Evolutionary conservation across 192 early-diverging fungal genomes (phyloP), one percentile per base, ranked within the genome.

Genomic region (Rhizophagus clarus): DNA sequence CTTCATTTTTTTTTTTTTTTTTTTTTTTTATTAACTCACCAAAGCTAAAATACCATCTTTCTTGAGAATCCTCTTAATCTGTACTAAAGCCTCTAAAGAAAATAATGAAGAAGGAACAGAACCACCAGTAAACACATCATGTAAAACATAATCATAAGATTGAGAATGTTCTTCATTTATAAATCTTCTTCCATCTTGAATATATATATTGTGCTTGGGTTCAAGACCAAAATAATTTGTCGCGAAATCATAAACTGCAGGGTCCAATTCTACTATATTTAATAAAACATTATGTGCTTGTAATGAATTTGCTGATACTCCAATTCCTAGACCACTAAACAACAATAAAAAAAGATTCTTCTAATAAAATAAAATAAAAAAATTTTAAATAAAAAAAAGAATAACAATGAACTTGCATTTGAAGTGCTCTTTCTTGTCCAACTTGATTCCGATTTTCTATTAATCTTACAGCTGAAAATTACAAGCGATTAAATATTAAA

Each of bases 71-170:
- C 90, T 83, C 64, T 86, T 85, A 81, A 93, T 84, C 11, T 91
- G 87, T 70, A 83, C 73, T 7, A 96, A 74, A 0, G 93, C 91
- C 79, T 96, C 92, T 26, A 91, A 83, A 8, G 93, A 92, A 81
- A 96, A 96, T 81, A 98, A 85, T 3, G 82, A 61, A 4, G 87
- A 82, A 6, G 94, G 92, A 4, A 97, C 92, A 4, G 90, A 88
- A 0, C 96, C 96, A 61, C 96, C 96, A 0, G 95, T 95, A 81
- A 98, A 98, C n/a, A 98, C 94, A 84, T 98, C 96, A 81, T 97
- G 96, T 17, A 96, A 83, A 34, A 98, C 85, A 83, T 91, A 96
- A 82, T 97, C 95, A 83, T 97, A 98, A 40, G 82, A 84, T 51
- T 70, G 67, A 0, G 78, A 47, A 7, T 71, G 80, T 0, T 88